Evolutionary conservation across 495 filamentous ascomycete species (phyloP).

Genomic region (Sordaria brevicollis): DNA sequence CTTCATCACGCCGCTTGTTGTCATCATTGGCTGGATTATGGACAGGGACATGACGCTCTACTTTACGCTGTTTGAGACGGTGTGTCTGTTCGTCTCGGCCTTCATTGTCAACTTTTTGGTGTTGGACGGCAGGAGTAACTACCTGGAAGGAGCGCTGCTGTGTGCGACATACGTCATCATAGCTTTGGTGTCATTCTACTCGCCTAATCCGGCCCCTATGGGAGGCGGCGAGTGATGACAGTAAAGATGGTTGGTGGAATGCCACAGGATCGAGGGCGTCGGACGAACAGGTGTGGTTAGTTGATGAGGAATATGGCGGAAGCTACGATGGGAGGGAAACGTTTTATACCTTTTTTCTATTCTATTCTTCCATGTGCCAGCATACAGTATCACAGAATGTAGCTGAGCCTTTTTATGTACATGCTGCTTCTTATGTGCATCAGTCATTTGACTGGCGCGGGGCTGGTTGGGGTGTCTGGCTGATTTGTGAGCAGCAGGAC

Average conservation of each 20-base stretch:
- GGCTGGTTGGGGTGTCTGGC: neutral
- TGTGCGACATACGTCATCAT: conserved; percentile 80
- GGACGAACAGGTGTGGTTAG: neutral
- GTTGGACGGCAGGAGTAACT: conserved; percentile 78
- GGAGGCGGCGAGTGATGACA: conserved; percentile 10
- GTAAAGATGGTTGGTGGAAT: neutral
- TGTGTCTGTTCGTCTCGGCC: conserved; percentile 72
- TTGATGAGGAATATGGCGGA: neutral
- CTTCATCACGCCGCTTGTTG: conserved; percentile 80
- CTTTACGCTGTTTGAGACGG: conserved; percentile 88
- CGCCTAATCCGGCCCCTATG: conserved; percentile 34
- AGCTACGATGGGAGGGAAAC: neutral
- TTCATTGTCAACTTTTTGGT: conserved; percentile 90
- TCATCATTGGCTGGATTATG: conserved; percentile 83
- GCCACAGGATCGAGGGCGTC: neutral
- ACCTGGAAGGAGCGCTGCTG: conserved; percentile 74
- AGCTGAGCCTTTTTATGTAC: neutral
- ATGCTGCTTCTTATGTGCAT: neutral
- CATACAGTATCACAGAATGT: neutral
- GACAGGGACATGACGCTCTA: conserved; percentile 75
- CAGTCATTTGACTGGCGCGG: neutral
- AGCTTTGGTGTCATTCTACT: conserved; percentile 55
- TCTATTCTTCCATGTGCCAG: neutral
- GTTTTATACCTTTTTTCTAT: neutral
- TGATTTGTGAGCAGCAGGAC: neutral